Evolutionary conservation across 768 basidiomycete species (phyloP), one percentile per base, ranked within the genome.

Genomic region (Mycena alexandri): DNA sequence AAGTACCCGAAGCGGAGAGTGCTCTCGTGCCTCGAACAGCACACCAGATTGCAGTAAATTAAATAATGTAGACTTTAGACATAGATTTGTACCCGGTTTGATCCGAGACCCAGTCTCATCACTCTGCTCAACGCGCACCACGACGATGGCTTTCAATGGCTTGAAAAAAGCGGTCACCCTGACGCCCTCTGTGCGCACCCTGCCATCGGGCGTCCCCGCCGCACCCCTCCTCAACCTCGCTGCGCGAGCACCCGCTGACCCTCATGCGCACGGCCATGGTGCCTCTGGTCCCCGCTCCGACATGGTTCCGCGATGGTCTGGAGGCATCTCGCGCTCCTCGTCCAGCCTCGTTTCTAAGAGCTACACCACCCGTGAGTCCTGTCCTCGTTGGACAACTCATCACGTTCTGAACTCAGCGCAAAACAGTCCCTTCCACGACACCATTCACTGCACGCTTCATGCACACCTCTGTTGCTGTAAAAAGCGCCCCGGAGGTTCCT

Each of bases 141-240:
- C 92, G 89, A 88, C 90, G 77, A 82, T 71, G 70, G 66, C 89
- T 73, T 83, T 91, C 78, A 86, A 90, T 77, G 89, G 86, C 83
- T 84, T 88, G 74, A 93, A 90, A 90, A 94, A 90, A 82, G 91
- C 92, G 70, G 83, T 94, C 74, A 93, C 89, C 79, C 82, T 97
- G 70, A 79, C 92, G 38, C 93, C 95, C 64, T 94, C 94, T 38
- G 89, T 93, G 71, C 88, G 93, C 75, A 83, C 89, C 8, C 87
- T 93, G 64, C 85, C 95, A 48, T 89, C 87, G 38, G 96, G 96
- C 66, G 85, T 95, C 16, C 96, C 96, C 34, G 78, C 78, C 72
- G 93, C 90, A 9, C 89, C 93, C 38, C 84, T 88, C 55, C 82
- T 98, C 77, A 93, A 92, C 81, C 83, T 94, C 75, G 80, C 86